Evolutionary conservation across 1,139 yeast species (phyloP), one percentile per base, ranked within the genome.

Genomic region (Suhomyces maxii): DNA sequence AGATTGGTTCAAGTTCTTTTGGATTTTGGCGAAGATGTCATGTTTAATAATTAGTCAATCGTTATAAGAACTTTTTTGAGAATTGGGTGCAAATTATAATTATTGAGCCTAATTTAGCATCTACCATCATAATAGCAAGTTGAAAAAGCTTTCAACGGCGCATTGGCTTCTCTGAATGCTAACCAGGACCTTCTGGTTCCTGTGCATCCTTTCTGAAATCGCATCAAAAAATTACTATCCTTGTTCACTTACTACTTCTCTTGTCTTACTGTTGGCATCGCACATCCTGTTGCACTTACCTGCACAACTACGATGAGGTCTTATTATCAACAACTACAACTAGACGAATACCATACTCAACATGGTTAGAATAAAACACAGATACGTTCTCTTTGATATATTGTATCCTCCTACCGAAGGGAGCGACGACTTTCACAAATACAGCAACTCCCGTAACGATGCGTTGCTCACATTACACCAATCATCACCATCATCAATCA

Each of bases 361-460:
- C 25, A 90, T 91, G 98, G 98, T 91, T 25, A 79, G 98, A 59
- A 73, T 90, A 39, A 91, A 91, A 64, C 85, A 90, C 31, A 71
- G 98, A 54, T 91, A 91, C 60, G 74, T 91, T 25, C 73, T 90
- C 8, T 89, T 91, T 61, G 96, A 90, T 53, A 67, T 91, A 1
- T 64, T 88, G 11, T 83, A 83, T 53, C 96, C 96, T 0, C 80
- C 78, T 0, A 47, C 49, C 1, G 39, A 39, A 8, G 54, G 49
- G 11, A 12, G 41, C 8, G 60, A 57, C 0, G 60, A 59, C 9
- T 63, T 60, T 41, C 28, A 32, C 5, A 50, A 50, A 4, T 72
- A 59, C 52, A 53, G 67, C 35, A 46, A 48, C 6, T 60, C 73
- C 0, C 67, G 67, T 5, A 60, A 67, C 40, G 65, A 68, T 34